These are phyloP conservation scores for Fraxinus pennsylvanica DNA, from an alignment of 257 asterid genomes.

Conservation along the genomic window DNA sequence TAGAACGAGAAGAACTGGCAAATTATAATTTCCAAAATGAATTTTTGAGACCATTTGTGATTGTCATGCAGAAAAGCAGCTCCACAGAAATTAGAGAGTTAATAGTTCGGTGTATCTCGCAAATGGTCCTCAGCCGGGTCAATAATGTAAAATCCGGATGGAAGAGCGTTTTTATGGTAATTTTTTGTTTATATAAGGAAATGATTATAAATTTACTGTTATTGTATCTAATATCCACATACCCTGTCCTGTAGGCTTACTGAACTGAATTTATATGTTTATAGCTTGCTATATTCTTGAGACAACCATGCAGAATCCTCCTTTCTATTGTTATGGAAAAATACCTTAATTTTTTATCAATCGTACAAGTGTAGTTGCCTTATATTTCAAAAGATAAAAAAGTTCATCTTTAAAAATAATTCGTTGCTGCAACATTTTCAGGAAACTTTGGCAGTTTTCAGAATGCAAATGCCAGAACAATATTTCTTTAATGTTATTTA, in stretches of 20 bases:
- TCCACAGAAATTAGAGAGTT: constrained; percentile 94
- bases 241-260: neutral
- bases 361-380: neutral
- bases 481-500: neutral
- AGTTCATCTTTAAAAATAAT: neutral
- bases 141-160: constrained; percentile 94
- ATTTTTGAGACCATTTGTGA: constrained; percentile 88
- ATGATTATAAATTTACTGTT: neutral
- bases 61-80: constrained; percentile 91
- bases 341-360: neutral
- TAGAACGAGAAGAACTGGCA: constrained; percentile 98
- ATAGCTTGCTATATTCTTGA: neutral
- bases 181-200: constrained; percentile 3
- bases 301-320: neutral
- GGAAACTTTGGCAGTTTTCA: neutral
- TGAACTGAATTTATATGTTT: neutral
- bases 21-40: constrained; percentile 96
- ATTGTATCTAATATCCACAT: neutral
- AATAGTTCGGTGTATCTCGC: constrained; percentile 95
- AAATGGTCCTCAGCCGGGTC: constrained; percentile 99
- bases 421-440: neutral
- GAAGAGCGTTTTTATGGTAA: constrained; percentile 99
- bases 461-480: neutral
- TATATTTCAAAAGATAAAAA: neutral
- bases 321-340: neutral